phyloP scores from a whole-genome alignment of 106 monocot species.

The Agapanthus africanus region DNA sequence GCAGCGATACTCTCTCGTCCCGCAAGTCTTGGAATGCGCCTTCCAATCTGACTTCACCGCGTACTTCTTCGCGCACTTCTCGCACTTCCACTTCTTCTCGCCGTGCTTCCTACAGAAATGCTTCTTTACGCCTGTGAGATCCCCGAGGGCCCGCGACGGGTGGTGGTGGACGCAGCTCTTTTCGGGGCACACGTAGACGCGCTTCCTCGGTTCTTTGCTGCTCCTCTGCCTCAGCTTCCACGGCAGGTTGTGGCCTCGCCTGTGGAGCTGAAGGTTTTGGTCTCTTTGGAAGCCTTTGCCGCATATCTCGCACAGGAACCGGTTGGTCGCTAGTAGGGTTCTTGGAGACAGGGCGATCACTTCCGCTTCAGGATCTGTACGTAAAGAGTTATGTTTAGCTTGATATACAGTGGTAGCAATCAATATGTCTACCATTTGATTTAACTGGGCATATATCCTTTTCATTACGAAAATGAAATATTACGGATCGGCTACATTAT shows the following conservation, averaged over 20 bases:
- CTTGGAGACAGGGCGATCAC: constrained; percentile 67
- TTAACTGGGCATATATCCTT: too few species aligned
- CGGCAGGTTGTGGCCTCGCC: constrained; percentile 65
- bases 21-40: constrained; percentile 91
- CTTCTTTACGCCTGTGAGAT: constrained; percentile 79
- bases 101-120: constrained; percentile 77
- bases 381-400: too few species aligned
- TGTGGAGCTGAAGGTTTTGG: constrained; percentile 73
- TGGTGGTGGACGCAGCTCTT: constrained; percentile 65
- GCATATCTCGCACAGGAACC: constrained; percentile 74
- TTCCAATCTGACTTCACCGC: constrained; percentile 97
- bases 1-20: constrained; percentile 89
- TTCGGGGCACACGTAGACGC: constrained; percentile 79
- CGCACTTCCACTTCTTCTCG: constrained; percentile 90
- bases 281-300: constrained; percentile 77
- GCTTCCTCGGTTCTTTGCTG: constrained; percentile 58
- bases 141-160: constrained; percentile 62
- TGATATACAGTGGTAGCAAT: too few species aligned
- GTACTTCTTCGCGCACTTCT: constrained; percentile 66
- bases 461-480: too few species aligned
- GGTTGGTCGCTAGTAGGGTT: constrained; percentile 59
- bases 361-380: constrained; percentile 69
- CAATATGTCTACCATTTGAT: too few species aligned
- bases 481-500: too few species aligned
- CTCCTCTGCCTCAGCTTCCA: constrained; percentile 78